A percentile compares a stretch with the other conserved stretches of the same genome.
These are phyloP conservation scores for Gonium pectorale DNA, from an alignment of 139 green algal genomes.

Conservation along the genomic window DNA sequence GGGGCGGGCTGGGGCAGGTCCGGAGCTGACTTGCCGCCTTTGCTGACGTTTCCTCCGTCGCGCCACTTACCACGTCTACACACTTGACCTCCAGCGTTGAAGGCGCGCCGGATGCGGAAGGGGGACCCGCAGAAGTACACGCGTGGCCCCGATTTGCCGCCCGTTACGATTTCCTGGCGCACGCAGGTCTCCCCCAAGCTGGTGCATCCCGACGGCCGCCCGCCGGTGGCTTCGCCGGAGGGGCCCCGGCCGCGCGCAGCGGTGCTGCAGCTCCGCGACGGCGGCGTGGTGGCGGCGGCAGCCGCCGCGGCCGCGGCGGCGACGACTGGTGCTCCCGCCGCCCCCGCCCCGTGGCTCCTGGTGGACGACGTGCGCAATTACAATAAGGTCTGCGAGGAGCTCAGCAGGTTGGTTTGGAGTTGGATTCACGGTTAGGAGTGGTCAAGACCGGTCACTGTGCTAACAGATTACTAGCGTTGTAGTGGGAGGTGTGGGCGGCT, in stretches of 20 bases:
- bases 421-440: too few species aligned
- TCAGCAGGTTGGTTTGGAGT: neutral
- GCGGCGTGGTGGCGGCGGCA: neutral
- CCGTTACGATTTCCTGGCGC: neutral
- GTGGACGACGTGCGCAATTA: slow-evolving; percentile 7
- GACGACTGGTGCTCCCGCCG: neutral
- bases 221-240: neutral
- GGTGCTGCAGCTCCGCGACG: slow-evolving; percentile 6
- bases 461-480: too few species aligned
- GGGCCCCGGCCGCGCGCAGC: neutral
- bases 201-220: neutral
- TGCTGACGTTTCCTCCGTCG: too few species aligned
- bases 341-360: neutral
- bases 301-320: neutral
- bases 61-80: neutral
- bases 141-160: too few species aligned
- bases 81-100: neutral
- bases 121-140: too few species aligned
- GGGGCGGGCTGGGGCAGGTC: too few species aligned
- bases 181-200: neutral
- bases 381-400: neutral
- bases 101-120: too few species aligned
- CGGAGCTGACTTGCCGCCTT: too few species aligned
- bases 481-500: too few species aligned
- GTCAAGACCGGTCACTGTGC: too few species aligned